Evolutionary conservation across 805 yeast genomes (phyloP).

Genomic region (Yarrowia sp.): DNA sequence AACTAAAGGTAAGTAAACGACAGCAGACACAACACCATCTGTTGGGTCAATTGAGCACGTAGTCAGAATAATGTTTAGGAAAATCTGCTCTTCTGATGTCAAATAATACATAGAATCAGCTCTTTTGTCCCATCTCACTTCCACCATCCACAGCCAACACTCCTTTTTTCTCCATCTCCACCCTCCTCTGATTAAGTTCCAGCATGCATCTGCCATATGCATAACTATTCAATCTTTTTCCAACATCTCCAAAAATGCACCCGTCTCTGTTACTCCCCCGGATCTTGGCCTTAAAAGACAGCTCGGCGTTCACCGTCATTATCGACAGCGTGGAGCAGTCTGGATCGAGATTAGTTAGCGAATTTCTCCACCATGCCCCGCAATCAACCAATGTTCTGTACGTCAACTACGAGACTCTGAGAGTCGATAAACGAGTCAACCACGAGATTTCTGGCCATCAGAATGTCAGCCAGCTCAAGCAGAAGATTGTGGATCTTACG

Average conservation of each 20-base stretch:
- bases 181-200: not conserved
- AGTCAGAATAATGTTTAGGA: no score
- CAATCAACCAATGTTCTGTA: constrained; percentile 55
- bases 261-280: constrained; percentile 59
- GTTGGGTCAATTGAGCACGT: no score
- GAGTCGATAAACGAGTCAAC: constrained; percentile 47
- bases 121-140: no score
- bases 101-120: no score
- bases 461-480: constrained; percentile 41
- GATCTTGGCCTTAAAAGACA: constrained; percentile 71
- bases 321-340: constrained; percentile 77
- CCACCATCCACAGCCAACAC: not conserved
- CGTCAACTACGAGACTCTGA: constrained; percentile 72
- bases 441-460: constrained; percentile 43
- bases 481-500: constrained; percentile 44
- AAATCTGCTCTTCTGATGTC: no score
- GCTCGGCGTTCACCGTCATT: constrained; percentile 72
- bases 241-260: not conserved
- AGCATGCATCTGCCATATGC: not conserved
- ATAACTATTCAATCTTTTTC: not conserved
- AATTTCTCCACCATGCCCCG: constrained; percentile 58
- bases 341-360: constrained; percentile 61
- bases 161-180: not conserved
- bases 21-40: no score
- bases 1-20: no score